These are phyloP conservation scores for Myriosclerotinia scirpicola DNA, from an alignment of 2,329 filamentous ascomycete genomes.

Conservation along the genomic window DNA sequence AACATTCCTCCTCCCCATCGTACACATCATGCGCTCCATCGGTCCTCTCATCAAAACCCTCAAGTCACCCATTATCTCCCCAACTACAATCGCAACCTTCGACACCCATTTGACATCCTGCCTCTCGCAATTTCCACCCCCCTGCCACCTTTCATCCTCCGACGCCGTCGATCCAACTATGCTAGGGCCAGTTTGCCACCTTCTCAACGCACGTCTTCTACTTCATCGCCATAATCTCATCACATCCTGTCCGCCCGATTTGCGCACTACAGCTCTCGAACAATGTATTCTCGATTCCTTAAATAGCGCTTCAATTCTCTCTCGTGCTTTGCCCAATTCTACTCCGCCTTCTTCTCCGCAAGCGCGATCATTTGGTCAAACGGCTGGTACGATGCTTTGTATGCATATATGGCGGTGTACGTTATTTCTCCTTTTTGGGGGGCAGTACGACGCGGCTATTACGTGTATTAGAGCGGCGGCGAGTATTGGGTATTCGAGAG, in stretches of 20 bases:
- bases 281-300: conserved; percentile 72
- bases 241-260: conserved; percentile 64
- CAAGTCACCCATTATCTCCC: conserved; percentile 63
- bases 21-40: conserved; percentile 79
- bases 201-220: conserved; percentile 80
- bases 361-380: conserved; percentile 31
- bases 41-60: conserved; percentile 71
- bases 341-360: conserved; percentile 36
- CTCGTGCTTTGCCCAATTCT: conserved; percentile 55
- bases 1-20: conserved; percentile 72
- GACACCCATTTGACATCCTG: conserved; percentile 79
- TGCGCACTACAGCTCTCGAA: conserved; percentile 70
- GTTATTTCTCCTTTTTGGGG: conserved; percentile 74
- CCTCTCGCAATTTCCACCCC: conserved; percentile 70
- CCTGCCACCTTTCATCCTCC: conserved; percentile 67
- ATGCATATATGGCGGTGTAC: conserved; percentile 86
- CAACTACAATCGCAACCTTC: conserved; percentile 70
- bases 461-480: conserved; percentile 71
- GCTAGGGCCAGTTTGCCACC: conserved; percentile 71
- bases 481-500: conserved; percentile 68
- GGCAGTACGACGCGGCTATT: conserved; percentile 70
- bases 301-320: conserved; percentile 76
- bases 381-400: conserved; percentile 69
- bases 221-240: conserved; percentile 87
- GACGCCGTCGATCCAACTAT: conserved; percentile 71